Conservation (phyloP, 768 basidiomycete genomes). For the Cubamyces sp. region DNA sequence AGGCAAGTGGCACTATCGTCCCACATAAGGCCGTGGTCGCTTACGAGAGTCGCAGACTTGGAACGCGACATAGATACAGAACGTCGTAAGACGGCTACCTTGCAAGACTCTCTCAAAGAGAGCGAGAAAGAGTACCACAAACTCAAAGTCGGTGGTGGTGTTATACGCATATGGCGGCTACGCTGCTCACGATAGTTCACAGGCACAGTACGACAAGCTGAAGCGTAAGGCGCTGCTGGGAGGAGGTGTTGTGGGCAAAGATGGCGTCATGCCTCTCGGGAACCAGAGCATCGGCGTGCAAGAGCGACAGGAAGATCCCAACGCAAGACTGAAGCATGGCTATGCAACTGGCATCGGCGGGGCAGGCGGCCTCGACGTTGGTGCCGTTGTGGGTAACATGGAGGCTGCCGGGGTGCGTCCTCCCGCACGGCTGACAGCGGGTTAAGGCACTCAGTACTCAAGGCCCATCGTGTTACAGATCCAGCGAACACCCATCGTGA, state of each 20-base stretch:
- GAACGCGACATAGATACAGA: constrained; percentile 84
- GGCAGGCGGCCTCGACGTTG: constrained; percentile 46
- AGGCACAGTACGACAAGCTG: constrained; percentile 81
- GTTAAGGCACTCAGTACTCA: no score
- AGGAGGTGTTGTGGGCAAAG: constrained; percentile 18
- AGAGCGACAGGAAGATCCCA: constrained; percentile 16
- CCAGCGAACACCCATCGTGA: constrained; percentile 68
- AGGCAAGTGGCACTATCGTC: constrained; percentile 46
- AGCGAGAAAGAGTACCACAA: constrained; percentile 88
- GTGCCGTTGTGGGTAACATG: constrained; percentile 65
- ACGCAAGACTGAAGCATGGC: constrained; percentile 24
- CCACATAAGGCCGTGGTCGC: not conserved
- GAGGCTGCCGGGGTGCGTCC: constrained; percentile 60
- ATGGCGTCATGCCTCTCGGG: constrained; percentile 14
- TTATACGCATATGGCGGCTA: not conserved
- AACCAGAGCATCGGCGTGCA: constrained; percentile 24
- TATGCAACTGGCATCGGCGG: constrained; percentile 33
- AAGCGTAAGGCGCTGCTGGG: constrained; percentile 80
- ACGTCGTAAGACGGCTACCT: constrained; percentile 69
- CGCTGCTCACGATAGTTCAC: not conserved
- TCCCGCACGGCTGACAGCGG: no score
- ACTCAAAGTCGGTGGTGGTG: constrained; percentile 58
- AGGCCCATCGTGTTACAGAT: constrained; percentile 47
- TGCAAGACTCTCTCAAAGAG: constrained; percentile 75
- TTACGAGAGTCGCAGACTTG: constrained; percentile 51